A percentile compares a stretch with the other conserved stretches of the same genome.
These are phyloP conservation scores for Kodamaea ohmeri DNA, from an alignment of 1,139 yeast genomes.

Conservation along the genomic window DNA sequence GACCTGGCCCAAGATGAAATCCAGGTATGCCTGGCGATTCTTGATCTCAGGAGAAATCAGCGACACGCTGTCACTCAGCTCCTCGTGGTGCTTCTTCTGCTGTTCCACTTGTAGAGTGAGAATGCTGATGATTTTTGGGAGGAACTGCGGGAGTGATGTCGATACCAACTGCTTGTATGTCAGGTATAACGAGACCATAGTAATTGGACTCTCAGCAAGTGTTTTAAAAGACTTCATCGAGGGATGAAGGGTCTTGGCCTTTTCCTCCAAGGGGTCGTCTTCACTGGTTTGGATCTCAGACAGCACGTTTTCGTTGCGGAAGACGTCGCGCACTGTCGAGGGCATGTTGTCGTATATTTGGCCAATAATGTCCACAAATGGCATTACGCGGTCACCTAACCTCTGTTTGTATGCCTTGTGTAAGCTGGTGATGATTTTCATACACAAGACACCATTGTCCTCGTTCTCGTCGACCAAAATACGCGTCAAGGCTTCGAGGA, in stretches of 20 bases:
- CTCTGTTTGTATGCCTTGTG: conserved; percentile 80
- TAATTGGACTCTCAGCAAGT: conserved; percentile 94
- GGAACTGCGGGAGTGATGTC: conserved; percentile 68
- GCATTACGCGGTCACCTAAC: conserved; percentile 69
- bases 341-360: conserved; percentile 81
- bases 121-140: conserved; percentile 79
- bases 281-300: conserved; percentile 13
- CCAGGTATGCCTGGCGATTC: conserved; percentile 80
- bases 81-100: conserved; percentile 43
- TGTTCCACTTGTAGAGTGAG: conserved; percentile 70
- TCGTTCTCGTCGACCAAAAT: conserved; percentile 80
- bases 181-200: conserved; percentile 88
- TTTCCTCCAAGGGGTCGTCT: conserved; percentile 21
- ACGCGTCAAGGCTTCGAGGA: conserved; percentile 59
- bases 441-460: conserved; percentile 89
- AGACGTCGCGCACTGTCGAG: conserved; percentile 65
- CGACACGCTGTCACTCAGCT: conserved; percentile 58
- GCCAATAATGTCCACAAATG: conserved; percentile 74
- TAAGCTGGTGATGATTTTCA: conserved; percentile 84
- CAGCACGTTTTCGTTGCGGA: conserved; percentile 26
- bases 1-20: conserved; percentile 91
- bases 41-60: conserved; percentile 63
- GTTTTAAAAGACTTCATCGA: conserved; percentile 86
- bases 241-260: conserved; percentile 43
- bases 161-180: conserved; percentile 77